Evolutionary conservation across 75 land plant genomes (phyloP), one percentile per base, ranked within the genome.

Genomic region (Adiantum capillusveneris): DNA sequence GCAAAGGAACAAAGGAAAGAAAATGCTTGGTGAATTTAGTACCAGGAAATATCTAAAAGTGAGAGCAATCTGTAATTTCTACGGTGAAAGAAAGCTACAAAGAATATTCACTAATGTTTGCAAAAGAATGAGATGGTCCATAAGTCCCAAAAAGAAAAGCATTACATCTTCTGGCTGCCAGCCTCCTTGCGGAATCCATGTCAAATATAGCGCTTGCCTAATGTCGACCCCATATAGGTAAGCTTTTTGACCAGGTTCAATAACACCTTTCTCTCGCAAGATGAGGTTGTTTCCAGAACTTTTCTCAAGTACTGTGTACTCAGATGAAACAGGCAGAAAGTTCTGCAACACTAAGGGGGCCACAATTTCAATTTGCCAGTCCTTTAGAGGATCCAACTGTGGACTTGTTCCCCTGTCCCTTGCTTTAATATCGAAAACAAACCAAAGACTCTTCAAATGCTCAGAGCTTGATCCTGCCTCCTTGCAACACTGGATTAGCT

Each of bases 391-490:
- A 60, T 83, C 60, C 46, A 84, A 69, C 56, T 77, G 72, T 29
- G 83, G 62, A 61, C 80, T 85, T 59, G 80, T 90, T 62, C 96
- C 92, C 68, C 89, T 85, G 60, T 86, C 83, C 26, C 60, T 80
- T 13, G 85, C 84, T 60, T 70, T 71, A 53, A 73, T 53, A 62
- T 85, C 77, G 63, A 88, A 39, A 44, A 79, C 84, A 58, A 90
- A 87, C 99, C 99, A 95, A 55, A 90, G 53, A 21, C 74, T 78
- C 55, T 65, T 77, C 3, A 60, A 53, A 29, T 57, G 6, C 41
- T 49, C 28, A 18, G 78, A 70, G 18, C 81, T 77, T 25, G 62
- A 66, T 44, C 80, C 78, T 44, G 49, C 60, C 29, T 58, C 56
- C 44, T 56, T 53, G 3, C 75, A 30, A 54, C 86, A 86, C 51